Percentiles rank a stretch among this genome's conserved stretches.
phyloP scores from a whole-genome alignment of 2,329 filamentous ascomycete species.

The Helotiales sp. region DNA sequence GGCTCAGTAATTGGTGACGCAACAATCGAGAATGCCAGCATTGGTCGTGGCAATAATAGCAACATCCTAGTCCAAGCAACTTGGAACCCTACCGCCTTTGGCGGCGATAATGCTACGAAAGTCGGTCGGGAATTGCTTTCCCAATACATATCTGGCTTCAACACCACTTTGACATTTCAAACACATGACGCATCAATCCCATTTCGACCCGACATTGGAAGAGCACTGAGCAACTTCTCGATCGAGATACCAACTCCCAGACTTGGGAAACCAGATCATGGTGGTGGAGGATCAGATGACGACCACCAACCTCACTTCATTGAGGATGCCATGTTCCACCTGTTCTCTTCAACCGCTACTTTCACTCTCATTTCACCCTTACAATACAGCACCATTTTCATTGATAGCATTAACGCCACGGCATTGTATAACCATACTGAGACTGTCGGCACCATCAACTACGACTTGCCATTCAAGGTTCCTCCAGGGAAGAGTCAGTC shows the following conservation, averaged over 20 bases:
- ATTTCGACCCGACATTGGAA: conserved; percentile 67
- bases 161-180: conserved; percentile 75
- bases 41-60: conserved; percentile 71
- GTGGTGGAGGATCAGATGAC: conserved; percentile 39
- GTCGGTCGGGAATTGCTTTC: conserved; percentile 76
- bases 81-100: conserved; percentile 69
- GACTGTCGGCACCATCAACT: conserved; percentile 74
- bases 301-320: conserved; percentile 68
- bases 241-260: conserved; percentile 72
- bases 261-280: conserved; percentile 56
- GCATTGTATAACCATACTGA: conserved; percentile 83
- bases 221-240: conserved; percentile 70
- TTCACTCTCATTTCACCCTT: conserved; percentile 84
- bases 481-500: conserved; percentile 72
- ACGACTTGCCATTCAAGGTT: conserved; percentile 72
- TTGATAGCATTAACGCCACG: conserved; percentile 80
- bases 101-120: conserved; percentile 59
- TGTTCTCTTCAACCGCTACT: conserved; percentile 81
- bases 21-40: conserved; percentile 60
- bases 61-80: conserved; percentile 65
- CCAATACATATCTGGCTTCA: conserved; percentile 83
- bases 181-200: conserved; percentile 75
- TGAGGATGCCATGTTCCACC: conserved; percentile 79
- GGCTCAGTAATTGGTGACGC: conserved; percentile 74
- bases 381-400: conserved; percentile 67